Evolutionary conservation across 2,329 filamentous ascomycete genomes (phyloP).

Genomic region (Cladorrhinum sp.): DNA sequence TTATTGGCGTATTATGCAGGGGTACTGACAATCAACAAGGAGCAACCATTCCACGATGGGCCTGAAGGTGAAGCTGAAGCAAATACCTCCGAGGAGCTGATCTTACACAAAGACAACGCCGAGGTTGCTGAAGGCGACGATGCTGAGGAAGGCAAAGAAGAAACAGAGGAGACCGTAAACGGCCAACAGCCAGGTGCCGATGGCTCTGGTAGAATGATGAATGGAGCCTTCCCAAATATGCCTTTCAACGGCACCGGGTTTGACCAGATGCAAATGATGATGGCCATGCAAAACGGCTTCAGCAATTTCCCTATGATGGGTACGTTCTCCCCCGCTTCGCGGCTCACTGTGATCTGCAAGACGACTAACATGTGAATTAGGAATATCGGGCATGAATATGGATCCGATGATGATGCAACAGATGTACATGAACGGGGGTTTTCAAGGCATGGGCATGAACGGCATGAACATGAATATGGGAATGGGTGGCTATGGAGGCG

Average conservation of each 20-base stretch:
- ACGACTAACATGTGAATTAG: slow-evolving; percentile 42
- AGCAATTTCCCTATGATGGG: slow-evolving; percentile 78
- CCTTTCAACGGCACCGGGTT: slow-evolving; percentile 64
- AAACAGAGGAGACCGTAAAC: slow-evolving; percentile 33
- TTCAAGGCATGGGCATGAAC: slow-evolving; percentile 72
- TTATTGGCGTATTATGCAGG: not conserved
- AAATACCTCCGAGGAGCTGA: slow-evolving; percentile 9
- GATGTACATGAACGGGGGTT: slow-evolving; percentile 77
- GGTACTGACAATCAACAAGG: slow-evolving; percentile 17
- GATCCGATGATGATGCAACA: slow-evolving; percentile 71
- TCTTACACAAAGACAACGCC: slow-evolving; percentile 17
- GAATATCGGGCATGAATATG: slow-evolving; percentile 83
- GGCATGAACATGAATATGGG: slow-evolving; percentile 75
- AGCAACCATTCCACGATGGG: slow-evolving; percentile 6
- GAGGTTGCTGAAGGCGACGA: slow-evolving; percentile 27
- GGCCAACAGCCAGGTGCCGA: slow-evolving; percentile 31
- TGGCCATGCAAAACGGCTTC: slow-evolving; percentile 68
- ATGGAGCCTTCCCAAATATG: slow-evolving; percentile 55
- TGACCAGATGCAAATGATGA: slow-evolving; percentile 78
- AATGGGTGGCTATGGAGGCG: slow-evolving; percentile 67
- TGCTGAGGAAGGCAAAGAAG: slow-evolving; percentile 29
- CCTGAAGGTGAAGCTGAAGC: slow-evolving; percentile 12
- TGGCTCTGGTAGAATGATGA: slow-evolving; percentile 35
- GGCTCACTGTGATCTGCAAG: not conserved
- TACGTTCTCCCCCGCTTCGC: slow-evolving; percentile 49